Base-by-base conservation (phyloP, 305 asterid genomes). In the Rubia occidens region DNA sequence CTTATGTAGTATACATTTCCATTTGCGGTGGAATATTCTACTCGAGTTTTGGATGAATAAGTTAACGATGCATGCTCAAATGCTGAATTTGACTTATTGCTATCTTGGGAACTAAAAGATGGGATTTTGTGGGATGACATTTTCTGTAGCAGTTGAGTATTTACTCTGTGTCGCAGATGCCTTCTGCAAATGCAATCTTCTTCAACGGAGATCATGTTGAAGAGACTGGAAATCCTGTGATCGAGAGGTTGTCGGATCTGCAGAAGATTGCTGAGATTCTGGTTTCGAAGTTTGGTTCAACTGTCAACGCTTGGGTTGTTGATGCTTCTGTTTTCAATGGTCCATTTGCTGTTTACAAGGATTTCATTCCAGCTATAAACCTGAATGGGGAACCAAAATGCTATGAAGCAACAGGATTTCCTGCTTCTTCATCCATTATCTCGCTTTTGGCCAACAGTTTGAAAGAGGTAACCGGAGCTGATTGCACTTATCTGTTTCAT, bases 331-430 rank as follows among this genome's bases (percentile, higher is more conserved):
- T 79, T 66, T 94, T 85, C 78, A 87, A 87, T 67, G 97, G 96
- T 56, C 88, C 96, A 72, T 91, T 89, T 62, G 96, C 96, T 58
- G 91, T 94, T 65, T 94, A 86, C 77, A 86, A 89, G 80, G 97
- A 94, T 80, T 89, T 94, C 66, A 81, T 91, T 62, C 96, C 96
- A 42, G 77, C 88, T 39, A 80, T 86, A 35, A 94, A 86, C 66
- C 86, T 83, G 76, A 54, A 77, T 64, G 96, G 99, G 72, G 97
- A 89, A 70, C 99, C 99, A n/a, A 74, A 79, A 80, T 78, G 84
- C 14, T 94, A 89, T 69, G 91, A 86, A 76, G 87, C 96, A 40
- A 82, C 84, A 5, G 91, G 89, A 9, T 89, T 85, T 78, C 97
- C 99, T 42, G 94, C 96, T 69, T 91, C 97, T 56, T 74, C 96